A percentile compares a stretch with the other conserved stretches of the same genome.
Evolutionary conservation across 2,329 filamentous ascomycete species (phyloP).

Genomic region (Verticillium dahliae): DNA sequence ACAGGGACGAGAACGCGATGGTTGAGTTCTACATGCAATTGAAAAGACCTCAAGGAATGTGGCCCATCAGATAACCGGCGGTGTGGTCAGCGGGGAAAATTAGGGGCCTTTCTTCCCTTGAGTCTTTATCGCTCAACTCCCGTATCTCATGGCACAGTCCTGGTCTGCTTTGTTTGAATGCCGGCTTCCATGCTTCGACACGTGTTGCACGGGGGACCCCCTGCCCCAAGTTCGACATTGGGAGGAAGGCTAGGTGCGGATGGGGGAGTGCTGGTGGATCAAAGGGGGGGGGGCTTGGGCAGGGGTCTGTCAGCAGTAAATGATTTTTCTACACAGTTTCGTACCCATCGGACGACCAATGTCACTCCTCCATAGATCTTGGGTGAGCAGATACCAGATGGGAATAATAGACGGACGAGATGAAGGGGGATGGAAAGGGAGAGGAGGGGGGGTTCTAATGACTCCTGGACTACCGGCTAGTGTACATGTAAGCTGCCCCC

Average conservation of each 20-base stretch:
- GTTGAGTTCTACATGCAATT: too few species aligned
- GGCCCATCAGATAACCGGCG: neutral
- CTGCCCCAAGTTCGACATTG: constrained; percentile 1
- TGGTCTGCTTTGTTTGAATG: neutral
- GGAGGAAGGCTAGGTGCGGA: neutral
- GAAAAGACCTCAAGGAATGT: neutral
- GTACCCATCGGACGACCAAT: neutral
- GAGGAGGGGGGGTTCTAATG: neutral
- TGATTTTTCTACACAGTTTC: constrained; percentile 1
- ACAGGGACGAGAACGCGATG: too few species aligned
- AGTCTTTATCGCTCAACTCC: neutral
- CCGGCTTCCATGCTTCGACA: neutral
- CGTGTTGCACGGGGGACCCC: neutral
- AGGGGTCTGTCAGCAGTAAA: constrained; percentile 5
- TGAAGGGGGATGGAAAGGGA: neutral
- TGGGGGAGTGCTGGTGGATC: neutral
- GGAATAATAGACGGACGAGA: neutral
- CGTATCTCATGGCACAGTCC: neutral
- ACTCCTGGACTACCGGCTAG: neutral
- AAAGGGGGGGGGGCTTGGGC: neutral
- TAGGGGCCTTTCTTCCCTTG: neutral
- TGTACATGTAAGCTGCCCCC: neutral
- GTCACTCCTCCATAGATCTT: neutral
- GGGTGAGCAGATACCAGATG: neutral
- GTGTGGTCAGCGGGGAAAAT: neutral